Evolutionary conservation across 257 asterid species (phyloP).

Genomic region (Nicotiana knightiana): DNA sequence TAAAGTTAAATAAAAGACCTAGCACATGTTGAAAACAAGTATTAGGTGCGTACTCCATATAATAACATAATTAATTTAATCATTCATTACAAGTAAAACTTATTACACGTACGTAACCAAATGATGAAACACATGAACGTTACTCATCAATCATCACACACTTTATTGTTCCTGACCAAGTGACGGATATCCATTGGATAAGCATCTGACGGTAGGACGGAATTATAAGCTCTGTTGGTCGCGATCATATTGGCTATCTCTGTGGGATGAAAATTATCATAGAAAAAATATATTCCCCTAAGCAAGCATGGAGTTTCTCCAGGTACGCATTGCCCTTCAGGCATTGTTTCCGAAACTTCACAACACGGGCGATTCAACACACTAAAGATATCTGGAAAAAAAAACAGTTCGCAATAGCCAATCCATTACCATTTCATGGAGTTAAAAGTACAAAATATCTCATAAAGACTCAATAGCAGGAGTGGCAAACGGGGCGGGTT

Average conservation of each 20-base stretch:
- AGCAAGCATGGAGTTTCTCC: conserved; percentile 24
- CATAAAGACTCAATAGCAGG: neutral
- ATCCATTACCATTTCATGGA: too few relatives aligned
- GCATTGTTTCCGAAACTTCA: neutral
- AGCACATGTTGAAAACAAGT: too few relatives aligned
- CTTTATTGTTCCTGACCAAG: conserved; percentile 8
- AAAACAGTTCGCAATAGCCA: neutral
- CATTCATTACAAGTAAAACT: neutral
- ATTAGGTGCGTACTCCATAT: too few relatives aligned
- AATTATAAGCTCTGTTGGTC: conserved; percentile 28
- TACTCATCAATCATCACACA: neutral
- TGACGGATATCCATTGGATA: conserved; percentile 31
- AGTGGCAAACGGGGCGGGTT: too few relatives aligned
- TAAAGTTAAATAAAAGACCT: too few relatives aligned
- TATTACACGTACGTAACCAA: neutral
- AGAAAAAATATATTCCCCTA: conserved; percentile 20
- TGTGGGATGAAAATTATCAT: conserved; percentile 33
- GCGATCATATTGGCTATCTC: neutral
- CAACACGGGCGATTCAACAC: conserved; percentile 32
- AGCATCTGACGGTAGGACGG: conserved; percentile 23
- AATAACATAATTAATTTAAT: too few relatives aligned
- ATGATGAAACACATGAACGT: neutral
- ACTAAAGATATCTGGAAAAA: neutral
- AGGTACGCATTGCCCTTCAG: conserved; percentile 21
- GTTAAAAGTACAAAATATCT: too few relatives aligned